Conservation (phyloP, 371 early-diverging fungal species). For the Hamiltosporidium tvaerminnensis region DNA sequence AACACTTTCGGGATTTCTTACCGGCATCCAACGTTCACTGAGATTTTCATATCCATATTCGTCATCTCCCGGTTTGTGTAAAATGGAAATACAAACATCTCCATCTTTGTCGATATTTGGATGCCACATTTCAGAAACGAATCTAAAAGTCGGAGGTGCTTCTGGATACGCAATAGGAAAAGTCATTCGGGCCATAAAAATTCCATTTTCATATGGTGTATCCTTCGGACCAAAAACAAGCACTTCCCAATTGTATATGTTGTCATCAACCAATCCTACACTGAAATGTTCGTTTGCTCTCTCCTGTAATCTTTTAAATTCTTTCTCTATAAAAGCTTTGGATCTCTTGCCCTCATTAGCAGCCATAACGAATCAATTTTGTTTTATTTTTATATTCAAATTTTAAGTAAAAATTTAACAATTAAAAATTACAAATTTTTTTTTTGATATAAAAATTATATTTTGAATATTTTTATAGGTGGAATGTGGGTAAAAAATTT, state of each 20-base stretch:
- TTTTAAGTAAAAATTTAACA: too few relatives aligned
- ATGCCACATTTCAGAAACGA: slow-evolving; percentile 74
- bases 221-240: slow-evolving; percentile 50
- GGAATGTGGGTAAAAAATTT: too few relatives aligned
- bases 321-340: slow-evolving; percentile 43
- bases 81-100: slow-evolving; percentile 83
- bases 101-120: slow-evolving; percentile 68
- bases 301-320: slow-evolving; percentile 42
- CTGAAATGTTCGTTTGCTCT: slow-evolving; percentile 48
- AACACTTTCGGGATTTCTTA: slow-evolving; percentile 50
- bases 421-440: too few relatives aligned
- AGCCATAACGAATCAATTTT: too few relatives aligned
- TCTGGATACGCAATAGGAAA: slow-evolving; percentile 71
- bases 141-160: slow-evolving; percentile 64
- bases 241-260: slow-evolving; percentile 53
- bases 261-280: slow-evolving; percentile 49
- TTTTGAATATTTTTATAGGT: too few relatives aligned
- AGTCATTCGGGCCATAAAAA: slow-evolving; percentile 69
- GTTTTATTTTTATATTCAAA: too few relatives aligned
- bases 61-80: slow-evolving; percentile 75
- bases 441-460: too few relatives aligned
- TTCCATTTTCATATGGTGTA: slow-evolving; percentile 65
- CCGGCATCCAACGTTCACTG: slow-evolving; percentile 60
- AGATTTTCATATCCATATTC: slow-evolving; percentile 54
- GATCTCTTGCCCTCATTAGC: not conserved